A percentile compares a stretch with the other conserved stretches of the same genome.
phyloP scores from a whole-genome alignment of 768 basidiomycete genomes.

The Pulveroboletus sp. region DNA sequence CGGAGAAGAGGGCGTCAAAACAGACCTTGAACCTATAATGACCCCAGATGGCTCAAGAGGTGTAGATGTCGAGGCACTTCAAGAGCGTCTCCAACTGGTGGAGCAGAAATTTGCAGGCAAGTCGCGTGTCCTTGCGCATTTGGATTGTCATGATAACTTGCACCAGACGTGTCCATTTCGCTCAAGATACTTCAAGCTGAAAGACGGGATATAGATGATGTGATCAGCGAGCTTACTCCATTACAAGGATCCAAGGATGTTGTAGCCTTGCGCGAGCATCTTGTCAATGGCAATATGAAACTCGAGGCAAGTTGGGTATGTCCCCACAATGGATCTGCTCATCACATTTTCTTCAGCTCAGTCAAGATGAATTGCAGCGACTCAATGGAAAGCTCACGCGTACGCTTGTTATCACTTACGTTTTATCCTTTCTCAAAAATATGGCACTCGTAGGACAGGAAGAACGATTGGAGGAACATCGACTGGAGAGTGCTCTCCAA shows the following conservation, averaged over 20 bases:
- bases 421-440: background rate
- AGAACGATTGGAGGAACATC: slow-evolving; percentile 77
- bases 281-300: slow-evolving; percentile 65
- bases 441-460: slow-evolving; percentile 63
- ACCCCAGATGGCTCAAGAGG: slow-evolving; percentile 2
- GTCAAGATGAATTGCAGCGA: slow-evolving; percentile 76
- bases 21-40: background rate
- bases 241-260: slow-evolving; percentile 63
- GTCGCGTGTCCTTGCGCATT: slow-evolving; percentile 4
- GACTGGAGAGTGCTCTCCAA: slow-evolving; percentile 76
- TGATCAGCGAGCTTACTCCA: slow-evolving; percentile 71
- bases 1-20: background rate
- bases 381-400: slow-evolving; percentile 71
- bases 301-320: slow-evolving; percentile 53
- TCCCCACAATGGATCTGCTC: background rate
- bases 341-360: slow-evolving; percentile 41
- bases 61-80: slow-evolving; percentile 53
- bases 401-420: slow-evolving; percentile 36
- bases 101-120: slow-evolving; percentile 78
- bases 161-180: slow-evolving; percentile 73
- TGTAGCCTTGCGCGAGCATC: slow-evolving; percentile 68
- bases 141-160: slow-evolving; percentile 2
- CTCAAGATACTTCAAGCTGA: slow-evolving; percentile 76
- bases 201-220: slow-evolving; percentile 61
- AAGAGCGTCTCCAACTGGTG: slow-evolving; percentile 63